Conservation (phyloP, 495 filamentous ascomycete genomes). For the Xylaria grammica region DNA sequence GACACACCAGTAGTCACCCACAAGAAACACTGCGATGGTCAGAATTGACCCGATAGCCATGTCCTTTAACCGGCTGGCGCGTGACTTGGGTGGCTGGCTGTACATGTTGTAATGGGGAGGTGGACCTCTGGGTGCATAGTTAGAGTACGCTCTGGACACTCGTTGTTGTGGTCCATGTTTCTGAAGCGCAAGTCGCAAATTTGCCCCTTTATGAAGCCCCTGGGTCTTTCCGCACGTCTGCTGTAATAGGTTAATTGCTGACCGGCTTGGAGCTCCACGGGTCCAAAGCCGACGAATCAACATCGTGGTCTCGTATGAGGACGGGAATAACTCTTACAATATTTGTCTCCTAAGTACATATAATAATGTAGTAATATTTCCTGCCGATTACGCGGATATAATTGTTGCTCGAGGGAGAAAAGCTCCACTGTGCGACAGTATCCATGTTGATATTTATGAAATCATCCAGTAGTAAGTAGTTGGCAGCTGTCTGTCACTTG, state of each 20-base stretch:
- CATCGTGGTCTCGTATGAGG: not conserved
- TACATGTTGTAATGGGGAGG: not conserved
- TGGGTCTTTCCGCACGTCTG: not conserved
- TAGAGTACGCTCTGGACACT: slow-evolving; percentile 5
- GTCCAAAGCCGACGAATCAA: slow-evolving; percentile 8
- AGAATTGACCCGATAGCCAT: slow-evolving; percentile 13
- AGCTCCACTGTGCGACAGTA: too few relatives aligned
- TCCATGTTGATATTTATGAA: too few relatives aligned
- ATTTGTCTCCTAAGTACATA: too few relatives aligned
- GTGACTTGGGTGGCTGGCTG: slow-evolving; percentile 12
- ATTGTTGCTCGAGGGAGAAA: too few relatives aligned
- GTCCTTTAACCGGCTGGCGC: slow-evolving; percentile 13
- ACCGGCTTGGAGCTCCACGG: not conserved
- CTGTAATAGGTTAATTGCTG: not conserved
- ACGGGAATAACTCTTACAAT: not conserved
- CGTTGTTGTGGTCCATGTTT: not conserved
- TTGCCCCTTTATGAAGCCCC: not conserved
- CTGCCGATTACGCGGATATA: too few relatives aligned
- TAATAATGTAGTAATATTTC: too few relatives aligned
- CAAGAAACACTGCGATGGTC: not conserved
- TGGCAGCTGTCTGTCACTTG: too few relatives aligned
- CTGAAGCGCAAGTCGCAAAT: not conserved
- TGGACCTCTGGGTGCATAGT: slow-evolving; percentile 9
- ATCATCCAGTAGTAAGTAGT: too few relatives aligned
- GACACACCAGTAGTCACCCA: not conserved